Percentiles rank a stretch among this genome's conserved stretches.
Conservation (phyloP, 345 rosid genomes). For the Theobroma cacao region DNA sequence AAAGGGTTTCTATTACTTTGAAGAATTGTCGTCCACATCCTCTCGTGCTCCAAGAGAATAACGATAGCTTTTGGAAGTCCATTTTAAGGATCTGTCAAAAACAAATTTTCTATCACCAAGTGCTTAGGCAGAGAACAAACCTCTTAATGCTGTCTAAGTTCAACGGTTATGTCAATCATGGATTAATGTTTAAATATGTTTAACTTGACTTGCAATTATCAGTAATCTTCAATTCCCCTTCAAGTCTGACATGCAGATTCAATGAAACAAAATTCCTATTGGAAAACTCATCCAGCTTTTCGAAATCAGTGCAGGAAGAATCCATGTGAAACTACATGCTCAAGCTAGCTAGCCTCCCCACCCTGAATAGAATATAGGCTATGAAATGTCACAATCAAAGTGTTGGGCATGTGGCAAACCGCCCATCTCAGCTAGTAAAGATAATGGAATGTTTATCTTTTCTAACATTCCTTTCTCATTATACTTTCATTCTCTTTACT, state of each 20-base stretch:
- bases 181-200: too few relatives aligned
- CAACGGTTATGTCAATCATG: not conserved
- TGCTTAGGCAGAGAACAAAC: not conserved
- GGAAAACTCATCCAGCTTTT: not conserved
- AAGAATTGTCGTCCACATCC: not conserved
- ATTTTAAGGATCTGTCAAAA: not conserved
- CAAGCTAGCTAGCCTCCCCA: not conserved
- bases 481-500: not conserved
- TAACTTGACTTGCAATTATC: not conserved
- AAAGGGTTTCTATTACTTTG: not conserved
- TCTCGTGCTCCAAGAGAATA: not conserved
- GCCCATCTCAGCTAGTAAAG: not conserved
- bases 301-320: not conserved
- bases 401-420: conserved; percentile 10
- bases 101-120: too few relatives aligned
- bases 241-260: not conserved
- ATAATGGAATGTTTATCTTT: not conserved
- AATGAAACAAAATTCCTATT: not conserved
- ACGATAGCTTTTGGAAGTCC: not conserved
- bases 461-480: not conserved
- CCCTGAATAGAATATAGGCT: not conserved
- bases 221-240: not conserved
- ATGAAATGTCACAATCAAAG: not conserved
- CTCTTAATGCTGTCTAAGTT: not conserved
- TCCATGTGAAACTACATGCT: not conserved